Conservation (phyloP, 176 grass and related monocot species). For the Triticum timopheevii region DNA sequence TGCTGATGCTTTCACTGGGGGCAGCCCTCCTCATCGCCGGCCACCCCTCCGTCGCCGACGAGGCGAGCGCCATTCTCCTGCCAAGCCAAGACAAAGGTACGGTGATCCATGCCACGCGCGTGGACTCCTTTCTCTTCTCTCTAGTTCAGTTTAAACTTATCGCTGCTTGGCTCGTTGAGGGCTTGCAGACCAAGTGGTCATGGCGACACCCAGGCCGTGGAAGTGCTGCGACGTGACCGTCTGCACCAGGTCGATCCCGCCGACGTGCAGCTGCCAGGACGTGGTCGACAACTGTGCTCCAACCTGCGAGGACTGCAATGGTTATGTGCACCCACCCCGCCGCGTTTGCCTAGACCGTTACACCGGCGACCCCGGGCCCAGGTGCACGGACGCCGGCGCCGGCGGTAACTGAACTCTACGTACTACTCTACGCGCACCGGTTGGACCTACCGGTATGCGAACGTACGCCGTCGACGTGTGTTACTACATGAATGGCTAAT, state of each 20-base stretch:
- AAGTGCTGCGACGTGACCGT: background rate
- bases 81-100: too few species aligned
- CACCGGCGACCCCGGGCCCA: background rate
- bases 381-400: background rate
- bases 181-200: background rate
- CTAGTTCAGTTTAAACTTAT: too few species aligned
- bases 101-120: too few species aligned
- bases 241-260: background rate
- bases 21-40: background rate
- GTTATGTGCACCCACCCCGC: background rate
- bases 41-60: background rate
- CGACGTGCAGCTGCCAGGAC: background rate
- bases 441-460: background rate
- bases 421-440: background rate
- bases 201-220: background rate
- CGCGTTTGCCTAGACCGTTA: background rate
- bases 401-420: background rate
- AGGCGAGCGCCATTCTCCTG: too few species aligned
- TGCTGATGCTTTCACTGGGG: background rate
- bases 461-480: background rate
- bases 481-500: too few species aligned
- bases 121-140: too few species aligned
- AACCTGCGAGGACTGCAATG: background rate
- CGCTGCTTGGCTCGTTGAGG: too few species aligned
- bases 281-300: background rate